Evolutionary conservation across 169 alveolate genomes (phyloP), one percentile per base, ranked within the genome.

Genomic region (Eimeria nieschulzi): DNA sequence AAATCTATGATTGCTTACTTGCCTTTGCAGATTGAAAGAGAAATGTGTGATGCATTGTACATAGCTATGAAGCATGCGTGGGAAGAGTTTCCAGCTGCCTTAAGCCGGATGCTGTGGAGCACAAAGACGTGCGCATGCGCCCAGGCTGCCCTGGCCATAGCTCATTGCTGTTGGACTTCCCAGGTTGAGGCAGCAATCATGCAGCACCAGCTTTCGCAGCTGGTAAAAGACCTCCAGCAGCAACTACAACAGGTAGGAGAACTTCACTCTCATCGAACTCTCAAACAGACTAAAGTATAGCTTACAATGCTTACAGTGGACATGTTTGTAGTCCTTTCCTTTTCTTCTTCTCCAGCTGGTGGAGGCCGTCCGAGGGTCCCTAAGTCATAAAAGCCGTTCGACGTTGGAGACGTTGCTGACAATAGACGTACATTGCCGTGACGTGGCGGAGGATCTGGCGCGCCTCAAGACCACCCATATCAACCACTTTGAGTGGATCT

Each of bases 401-500:
- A 94, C 96, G 13, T 92, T 95, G 55, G 96, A 95, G 25, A 96
- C 98, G 64, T 64, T 96, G 93, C 94, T 96, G 84, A 94, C 97
- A n/a, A 61, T 95, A 80, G 98, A 95, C 84, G 98, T 96, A 75
- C 98, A 96, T 91, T 96, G 96, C 25, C 93, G 98, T 33, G 98
- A 96, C 64, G 96, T 95, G 82, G 95, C 95, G 39, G 95, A 94
- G 73, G 95, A 94, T 56, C 75, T 96, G 56, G 59, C 61, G 70
- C 92, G 93, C 72, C 83, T 83, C 72, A 83, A 82, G 21, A 95
- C 94, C 25, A 13, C 53, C 59, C 87, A 94, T 13, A 91, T 93
- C 17, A 91, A 95, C 80, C 97, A 96, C 88, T 98, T 97, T 90
- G 98, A 97, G 84, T 98, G 99, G 99, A 95, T 95, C 23, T 94